phyloP scores from a whole-genome alignment of 163 green algal genomes.

The Chlamydomonas reinhardtii region DNA sequence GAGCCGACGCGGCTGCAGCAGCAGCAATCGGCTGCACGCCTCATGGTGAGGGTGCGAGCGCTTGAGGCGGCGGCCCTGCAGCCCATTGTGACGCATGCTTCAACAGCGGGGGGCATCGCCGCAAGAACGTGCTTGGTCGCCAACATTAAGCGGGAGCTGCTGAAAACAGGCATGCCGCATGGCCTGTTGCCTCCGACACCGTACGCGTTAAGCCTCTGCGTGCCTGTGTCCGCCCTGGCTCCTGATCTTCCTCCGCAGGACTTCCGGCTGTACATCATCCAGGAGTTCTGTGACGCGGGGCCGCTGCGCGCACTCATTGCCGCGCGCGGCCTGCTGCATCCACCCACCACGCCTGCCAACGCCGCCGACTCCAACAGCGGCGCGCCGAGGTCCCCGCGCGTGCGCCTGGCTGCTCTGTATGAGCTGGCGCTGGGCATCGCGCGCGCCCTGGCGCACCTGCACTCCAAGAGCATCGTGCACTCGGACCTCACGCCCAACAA shows the following conservation, averaged over 20 bases:
- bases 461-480: slow-evolving; percentile 59
- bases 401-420: neutral
- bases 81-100: no score
- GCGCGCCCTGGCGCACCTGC: slow-evolving; percentile 52
- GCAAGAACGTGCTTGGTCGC: no score
- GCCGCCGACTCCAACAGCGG: neutral
- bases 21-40: no score
- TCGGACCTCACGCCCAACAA: slow-evolving; percentile 65
- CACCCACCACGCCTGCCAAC: neutral
- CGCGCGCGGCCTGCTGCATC: neutral
- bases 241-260: neutral
- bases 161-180: no score
- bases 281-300: slow-evolving; percentile 68
- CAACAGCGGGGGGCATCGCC: no score
- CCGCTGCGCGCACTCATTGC: slow-evolving; percentile 46
- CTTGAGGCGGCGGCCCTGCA: no score
- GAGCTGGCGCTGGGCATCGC: neutral
- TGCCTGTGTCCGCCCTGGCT: no score
- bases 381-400: neutral
- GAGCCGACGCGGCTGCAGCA: no score
- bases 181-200: no score
- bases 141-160: no score
- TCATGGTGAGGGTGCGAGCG: no score
- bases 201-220: no score
- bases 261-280: slow-evolving; percentile 55